phyloP scores from a whole-genome alignment of 768 basidiomycete genomes.

The Fomitopsis pulvina region DNA sequence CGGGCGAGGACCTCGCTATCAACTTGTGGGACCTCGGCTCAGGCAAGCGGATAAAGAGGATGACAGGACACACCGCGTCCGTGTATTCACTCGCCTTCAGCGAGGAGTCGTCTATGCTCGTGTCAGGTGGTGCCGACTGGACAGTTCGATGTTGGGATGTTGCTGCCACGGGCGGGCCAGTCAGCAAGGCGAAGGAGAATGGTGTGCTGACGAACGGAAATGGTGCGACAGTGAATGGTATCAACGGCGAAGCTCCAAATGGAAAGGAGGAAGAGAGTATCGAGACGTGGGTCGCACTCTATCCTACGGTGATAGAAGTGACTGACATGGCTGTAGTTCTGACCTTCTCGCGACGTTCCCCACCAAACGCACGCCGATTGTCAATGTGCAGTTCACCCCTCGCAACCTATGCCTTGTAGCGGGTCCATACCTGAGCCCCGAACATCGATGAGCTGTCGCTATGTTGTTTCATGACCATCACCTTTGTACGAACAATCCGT shows the following conservation, averaged over 20 bases:
- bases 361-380: conserved; percentile 93
- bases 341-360: conserved; percentile 89
- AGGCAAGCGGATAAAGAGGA: conserved; percentile 92
- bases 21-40: conserved; percentile 96
- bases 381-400: conserved; percentile 89
- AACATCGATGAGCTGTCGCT: conserved; percentile 33
- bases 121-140: conserved; percentile 91
- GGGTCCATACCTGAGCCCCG: conserved; percentile 63
- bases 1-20: conserved; percentile 88
- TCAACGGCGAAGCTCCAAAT: conserved; percentile 12
- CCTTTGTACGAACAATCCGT: too few relatives aligned
- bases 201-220: conserved; percentile 34
- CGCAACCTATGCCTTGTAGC: conserved; percentile 90
- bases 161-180: conserved; percentile 63
- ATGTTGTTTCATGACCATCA: neutral
- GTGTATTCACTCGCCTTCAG: conserved; percentile 90
- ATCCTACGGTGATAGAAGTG: neutral
- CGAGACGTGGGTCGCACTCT: conserved; percentile 58
- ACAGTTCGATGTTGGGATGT: conserved; percentile 99
- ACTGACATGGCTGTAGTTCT: conserved; percentile 37
- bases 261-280: conserved; percentile 41
- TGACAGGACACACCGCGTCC: conserved; percentile 87
- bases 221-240: conserved; percentile 6
- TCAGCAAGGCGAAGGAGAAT: conserved; percentile 52
- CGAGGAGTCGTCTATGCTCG: conserved; percentile 83